Conservation (phyloP, 805 yeast species). For the Myxozyma lipomycoides region DNA sequence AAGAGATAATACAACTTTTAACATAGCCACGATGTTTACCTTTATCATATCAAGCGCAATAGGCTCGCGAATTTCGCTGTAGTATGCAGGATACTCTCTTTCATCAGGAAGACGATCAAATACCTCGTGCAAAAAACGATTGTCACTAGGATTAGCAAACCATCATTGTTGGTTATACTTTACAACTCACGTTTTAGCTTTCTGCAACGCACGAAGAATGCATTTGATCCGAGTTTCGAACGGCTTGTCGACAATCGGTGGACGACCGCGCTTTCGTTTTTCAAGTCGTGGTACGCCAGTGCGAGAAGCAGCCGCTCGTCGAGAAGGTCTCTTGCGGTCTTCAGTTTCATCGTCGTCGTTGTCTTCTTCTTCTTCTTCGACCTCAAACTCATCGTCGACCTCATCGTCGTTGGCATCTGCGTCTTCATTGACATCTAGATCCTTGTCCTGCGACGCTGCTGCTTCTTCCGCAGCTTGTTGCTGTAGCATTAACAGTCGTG, state of each 20-base stretch:
- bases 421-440: constrained; percentile 1
- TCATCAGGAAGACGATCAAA: constrained; percentile 54
- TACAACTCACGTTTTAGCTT: constrained; percentile 51
- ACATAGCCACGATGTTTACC: constrained; percentile 1
- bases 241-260: constrained; percentile 86
- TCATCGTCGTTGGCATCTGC: not conserved
- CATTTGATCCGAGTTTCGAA: constrained; percentile 89
- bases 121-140: constrained; percentile 12
- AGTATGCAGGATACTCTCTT: constrained; percentile 81
- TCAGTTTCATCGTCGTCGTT: constrained; percentile 26
- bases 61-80: constrained; percentile 56
- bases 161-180: not conserved
- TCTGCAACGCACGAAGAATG: constrained; percentile 74
- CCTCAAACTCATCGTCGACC: constrained; percentile 1
- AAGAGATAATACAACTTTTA: not conserved
- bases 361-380: constrained; percentile 32
- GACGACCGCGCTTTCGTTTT: constrained; percentile 75
- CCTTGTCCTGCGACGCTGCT: not conserved
- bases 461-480: not conserved
- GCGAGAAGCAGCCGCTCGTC: not conserved
- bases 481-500: not conserved
- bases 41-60: constrained; percentile 53
- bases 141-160: not conserved
- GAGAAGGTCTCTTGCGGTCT: constrained; percentile 29
- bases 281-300: constrained; percentile 4